phyloP scores from a whole-genome alignment of 345 rosid species.

The Eucalyptus sp. region DNA sequence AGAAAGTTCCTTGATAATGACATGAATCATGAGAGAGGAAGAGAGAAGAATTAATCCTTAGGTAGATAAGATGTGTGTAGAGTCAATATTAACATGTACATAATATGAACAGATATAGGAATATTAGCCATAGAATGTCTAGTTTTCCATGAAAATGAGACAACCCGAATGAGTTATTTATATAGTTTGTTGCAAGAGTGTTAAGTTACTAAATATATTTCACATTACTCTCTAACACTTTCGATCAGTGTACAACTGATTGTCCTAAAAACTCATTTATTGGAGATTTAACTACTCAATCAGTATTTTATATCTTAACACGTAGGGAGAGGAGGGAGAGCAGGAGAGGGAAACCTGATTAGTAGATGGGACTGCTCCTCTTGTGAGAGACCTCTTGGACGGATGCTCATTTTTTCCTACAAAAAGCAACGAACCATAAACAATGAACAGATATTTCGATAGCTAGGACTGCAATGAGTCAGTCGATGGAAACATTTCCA shows the following conservation, averaged over 20 bases:
- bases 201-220: neutral
- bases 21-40: neutral
- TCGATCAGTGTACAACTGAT: neutral
- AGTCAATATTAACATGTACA: neutral
- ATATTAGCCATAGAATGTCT: neutral
- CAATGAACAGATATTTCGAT: neutral
- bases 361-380: neutral
- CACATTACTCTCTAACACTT: neutral
- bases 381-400: neutral
- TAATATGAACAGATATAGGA: neutral
- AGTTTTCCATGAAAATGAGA: neutral
- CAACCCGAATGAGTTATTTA: neutral
- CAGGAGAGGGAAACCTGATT: neutral
- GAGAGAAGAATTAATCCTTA: neutral
- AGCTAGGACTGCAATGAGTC: neutral
- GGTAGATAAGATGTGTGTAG: neutral
- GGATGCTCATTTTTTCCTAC: neutral
- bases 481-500: neutral
- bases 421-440: neutral
- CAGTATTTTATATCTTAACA: neutral
- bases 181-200: neutral
- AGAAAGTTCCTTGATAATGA: neutral
- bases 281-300: neutral
- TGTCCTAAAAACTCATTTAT: neutral
- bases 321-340: neutral